Percentiles rank a stretch among this genome's conserved stretches.
These are phyloP conservation scores for Craspedostauros australis DNA, from an alignment of 108 stramenopile species.

Conservation along the genomic window DNA sequence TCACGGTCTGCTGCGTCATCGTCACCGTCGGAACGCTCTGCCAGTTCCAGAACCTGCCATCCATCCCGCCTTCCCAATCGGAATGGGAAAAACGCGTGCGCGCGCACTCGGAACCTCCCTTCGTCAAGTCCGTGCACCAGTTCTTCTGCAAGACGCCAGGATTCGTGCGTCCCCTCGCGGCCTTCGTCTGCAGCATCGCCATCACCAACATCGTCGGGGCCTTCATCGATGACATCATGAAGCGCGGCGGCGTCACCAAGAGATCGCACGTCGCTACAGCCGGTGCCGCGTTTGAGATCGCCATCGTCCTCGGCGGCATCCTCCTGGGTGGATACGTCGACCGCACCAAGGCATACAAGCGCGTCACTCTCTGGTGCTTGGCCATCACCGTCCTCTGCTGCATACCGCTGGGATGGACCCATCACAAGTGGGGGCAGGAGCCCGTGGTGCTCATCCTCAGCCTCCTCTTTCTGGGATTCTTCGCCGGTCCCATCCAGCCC, in stretches of 20 bases:
- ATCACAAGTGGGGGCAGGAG: slow-evolving; percentile 50
- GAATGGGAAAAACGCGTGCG: slow-evolving; percentile 52
- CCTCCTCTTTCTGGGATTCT: slow-evolving; percentile 52
- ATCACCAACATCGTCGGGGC: slow-evolving; percentile 86
- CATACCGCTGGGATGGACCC: slow-evolving; percentile 55
- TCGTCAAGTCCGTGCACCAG: slow-evolving; percentile 64
- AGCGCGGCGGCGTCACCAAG: slow-evolving; percentile 68
- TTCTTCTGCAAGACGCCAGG: slow-evolving; percentile 63
- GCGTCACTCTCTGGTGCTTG: slow-evolving; percentile 71
- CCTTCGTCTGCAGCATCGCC: slow-evolving; percentile 73
- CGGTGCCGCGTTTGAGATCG: slow-evolving; percentile 86
- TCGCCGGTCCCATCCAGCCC: slow-evolving; percentile 67
- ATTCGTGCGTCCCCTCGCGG: slow-evolving; percentile 62
- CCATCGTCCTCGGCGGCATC: slow-evolving; percentile 82
- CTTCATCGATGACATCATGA: slow-evolving; percentile 88
- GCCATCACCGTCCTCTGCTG: slow-evolving; percentile 37
- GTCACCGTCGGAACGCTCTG: slow-evolving; percentile 42
- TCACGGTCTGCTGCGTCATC: slow-evolving; percentile 31
- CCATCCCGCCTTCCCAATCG: slow-evolving; percentile 47
- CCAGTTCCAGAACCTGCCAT: slow-evolving; percentile 52
- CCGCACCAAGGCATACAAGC: slow-evolving; percentile 78
- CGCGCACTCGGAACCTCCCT: slow-evolving; percentile 72
- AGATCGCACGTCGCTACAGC: slow-evolving; percentile 77
- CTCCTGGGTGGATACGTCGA: slow-evolving; percentile 84
- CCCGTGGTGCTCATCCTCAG: slow-evolving; percentile 37